A percentile compares a stretch with the other conserved stretches of the same genome.
Evolutionary conservation across 192 early-diverging fungal species (phyloP).

Genomic region (Entomortierella parvispora): DNA sequence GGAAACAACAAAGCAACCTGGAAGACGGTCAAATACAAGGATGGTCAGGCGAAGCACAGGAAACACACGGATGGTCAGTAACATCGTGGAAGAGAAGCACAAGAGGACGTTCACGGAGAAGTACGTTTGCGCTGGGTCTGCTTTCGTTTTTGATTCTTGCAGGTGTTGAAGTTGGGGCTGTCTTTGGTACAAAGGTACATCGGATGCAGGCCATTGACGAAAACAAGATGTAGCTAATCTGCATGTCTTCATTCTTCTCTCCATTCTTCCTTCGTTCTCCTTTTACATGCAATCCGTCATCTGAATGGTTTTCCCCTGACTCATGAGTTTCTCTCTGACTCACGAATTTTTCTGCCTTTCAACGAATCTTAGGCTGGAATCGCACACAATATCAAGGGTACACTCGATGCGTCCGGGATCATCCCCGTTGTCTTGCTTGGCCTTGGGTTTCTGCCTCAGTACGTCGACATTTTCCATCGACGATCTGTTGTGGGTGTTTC

Average conservation of each 20-base stretch:
- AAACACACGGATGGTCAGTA: too few species aligned
- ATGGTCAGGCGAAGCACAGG: too few species aligned
- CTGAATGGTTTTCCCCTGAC: too few species aligned
- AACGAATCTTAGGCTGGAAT: slow-evolving; percentile 23
- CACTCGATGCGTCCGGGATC: slow-evolving; percentile 44
- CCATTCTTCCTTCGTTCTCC: too few species aligned
- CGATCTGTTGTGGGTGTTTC: slow-evolving; percentile 53
- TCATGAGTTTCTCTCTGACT: too few species aligned
- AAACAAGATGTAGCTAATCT: too few species aligned
- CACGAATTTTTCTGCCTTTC: too few species aligned
- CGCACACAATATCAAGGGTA: slow-evolving; percentile 25
- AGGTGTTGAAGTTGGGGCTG: slow-evolving; percentile 14
- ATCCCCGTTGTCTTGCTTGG: slow-evolving; percentile 52
- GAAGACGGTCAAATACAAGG: too few species aligned
- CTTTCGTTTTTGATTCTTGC: background rate
- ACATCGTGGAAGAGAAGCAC: background rate
- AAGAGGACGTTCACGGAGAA: slow-evolving; percentile 5
- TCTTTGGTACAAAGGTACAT: slow-evolving; percentile 40
- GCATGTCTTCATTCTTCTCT: too few species aligned
- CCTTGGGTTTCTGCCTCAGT: slow-evolving; percentile 58
- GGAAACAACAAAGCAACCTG: too few species aligned
- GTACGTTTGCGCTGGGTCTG: background rate
- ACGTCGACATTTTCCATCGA: slow-evolving; percentile 46
- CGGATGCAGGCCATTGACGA: background rate
- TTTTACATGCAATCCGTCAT: too few species aligned